Percentiles rank a stretch among this genome's conserved stretches.
Conservation (phyloP, 768 basidiomycete genomes). For the Suillus subaureus region DNA sequence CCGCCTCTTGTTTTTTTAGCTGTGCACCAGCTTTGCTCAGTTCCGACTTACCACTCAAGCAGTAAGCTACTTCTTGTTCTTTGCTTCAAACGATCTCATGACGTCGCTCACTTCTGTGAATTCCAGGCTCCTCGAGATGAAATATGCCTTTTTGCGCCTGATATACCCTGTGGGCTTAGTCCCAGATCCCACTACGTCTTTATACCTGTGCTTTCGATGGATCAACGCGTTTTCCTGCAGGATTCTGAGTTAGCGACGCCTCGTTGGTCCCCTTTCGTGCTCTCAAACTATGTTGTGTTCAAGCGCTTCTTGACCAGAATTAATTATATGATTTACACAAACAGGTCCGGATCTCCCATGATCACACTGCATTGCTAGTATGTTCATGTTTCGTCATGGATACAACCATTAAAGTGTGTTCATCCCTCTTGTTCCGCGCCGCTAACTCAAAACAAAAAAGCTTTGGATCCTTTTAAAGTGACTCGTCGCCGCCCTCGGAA, state of each 20-base stretch:
- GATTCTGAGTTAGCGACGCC: conserved; percentile 13
- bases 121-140: conserved; percentile 7
- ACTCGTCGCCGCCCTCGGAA: conserved; percentile 30
- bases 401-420: conserved; percentile 10
- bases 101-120: neutral
- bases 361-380: conserved; percentile 10
- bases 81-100: conserved; percentile 6
- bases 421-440: neutral
- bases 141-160: conserved; percentile 7
- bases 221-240: conserved; percentile 11
- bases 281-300: conserved; percentile 17
- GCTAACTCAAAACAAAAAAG: conserved; percentile 4
- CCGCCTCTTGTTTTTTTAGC: conserved; percentile 2
- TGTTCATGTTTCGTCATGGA: conserved; percentile 22
- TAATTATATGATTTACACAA: conserved; percentile 16
- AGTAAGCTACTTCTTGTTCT: conserved; percentile 1
- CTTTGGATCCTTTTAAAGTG: neutral
- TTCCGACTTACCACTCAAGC: neutral
- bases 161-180: conserved; percentile 5
- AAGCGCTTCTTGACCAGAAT: conserved; percentile 12
- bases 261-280: conserved; percentile 19
- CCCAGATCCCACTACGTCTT: conserved; percentile 8
- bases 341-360: conserved; percentile 12
- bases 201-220: conserved; percentile 17
- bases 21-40: neutral